Evolutionary conservation across 495 filamentous ascomycete species (phyloP), one percentile per base, ranked within the genome.

Genomic region (Daldinia concentrica): DNA sequence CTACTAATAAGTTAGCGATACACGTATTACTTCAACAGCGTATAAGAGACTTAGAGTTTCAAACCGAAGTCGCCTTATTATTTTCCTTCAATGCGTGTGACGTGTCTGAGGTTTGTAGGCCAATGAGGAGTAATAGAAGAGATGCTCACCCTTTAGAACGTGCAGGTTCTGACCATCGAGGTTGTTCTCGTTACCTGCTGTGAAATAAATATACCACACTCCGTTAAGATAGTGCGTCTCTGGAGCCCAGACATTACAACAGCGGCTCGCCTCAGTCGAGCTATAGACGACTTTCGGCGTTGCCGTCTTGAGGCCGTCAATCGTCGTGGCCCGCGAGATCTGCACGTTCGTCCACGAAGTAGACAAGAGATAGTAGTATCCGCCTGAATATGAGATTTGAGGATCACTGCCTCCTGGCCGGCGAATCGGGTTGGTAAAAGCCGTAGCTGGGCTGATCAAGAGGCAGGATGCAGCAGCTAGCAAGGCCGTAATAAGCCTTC

Each of bases 171-270:
- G 83, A 22, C 71, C 67, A 22, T 78, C 69, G 12, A 79, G 65
- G 19, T 79, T 69, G 17, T 69, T 65, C 17, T 62, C 37, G 1
- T 72, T 74, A 0, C 79, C 79, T 0, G 79, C 64, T 0, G 79
- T 74, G 19, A 81, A 78, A 62, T 81, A 80, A 55, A 87, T 79
- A 72, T 85, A 85, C 84, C 84, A 86, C 24, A 73, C 77, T 7
- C 65, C 78, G 56, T 83, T 77, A 37, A 87, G 79, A 57, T 81
- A 80, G 63, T 87, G 84, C 3, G 84, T 75, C 74, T 87, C 86
- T 2, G 86, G 86, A 0, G 86, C 86, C 86, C 86, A 89, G 37
- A 88, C 84, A 65, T 87, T 86, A 55, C 81, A 83, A 74, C 82
- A 82, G 5, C 82, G 78, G 5, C 69, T 66, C 0, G 81, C 45